Base-by-base conservation (phyloP, 257 asterid genomes). In the Fraxinus quadrangulata region DNA sequence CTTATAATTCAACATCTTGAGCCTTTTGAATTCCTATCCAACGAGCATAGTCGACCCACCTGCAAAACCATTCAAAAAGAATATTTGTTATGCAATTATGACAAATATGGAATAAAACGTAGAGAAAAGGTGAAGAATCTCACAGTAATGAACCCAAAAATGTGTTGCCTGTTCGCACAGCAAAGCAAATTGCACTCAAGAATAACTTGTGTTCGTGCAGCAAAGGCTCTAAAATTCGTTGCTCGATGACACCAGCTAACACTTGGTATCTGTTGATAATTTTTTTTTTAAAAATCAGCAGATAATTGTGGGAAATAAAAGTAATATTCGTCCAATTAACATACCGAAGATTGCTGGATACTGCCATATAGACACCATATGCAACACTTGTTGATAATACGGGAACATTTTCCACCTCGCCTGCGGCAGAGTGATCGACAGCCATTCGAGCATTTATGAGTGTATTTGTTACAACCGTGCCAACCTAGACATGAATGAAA, bases 21-120 rank as follows among this genome's bases (percentile, higher is more conserved):
- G 69, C 74, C 59, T 76, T 76, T 33, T 76, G 80, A 39, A 76
- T 68, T 31, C 80, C 80, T 45, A 76, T 68, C 74, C 73, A 68
- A 24, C 80, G 80, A 67, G 80, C 75, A 47, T 76, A 76, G n/a
- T 76, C 75, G n/a, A 76, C 80, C 81, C 81, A 77, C 75, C 81
- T 77, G 81, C 74, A 28, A 36, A 28, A 74, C 70, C 78, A 74
- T 54, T 59, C 39, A 8, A 17, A 74, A 66, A 16, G 19, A n/a
- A 10, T 30, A 40, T 24, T 71, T 21, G 19, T 45, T 7, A 23
- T 3, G 3, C 19, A 7, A 21, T 7, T 12, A 75, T 14, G 67
- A 59, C 67, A 59, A 1, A 59, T 2, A 10, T 49, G 9, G 24
- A n/a, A 10, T 5, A 4, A 37, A 28, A 59, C 13, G 67, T 5